Conservation (phyloP, 805 yeast species). For the Suhomyces kilbournensis region DNA sequence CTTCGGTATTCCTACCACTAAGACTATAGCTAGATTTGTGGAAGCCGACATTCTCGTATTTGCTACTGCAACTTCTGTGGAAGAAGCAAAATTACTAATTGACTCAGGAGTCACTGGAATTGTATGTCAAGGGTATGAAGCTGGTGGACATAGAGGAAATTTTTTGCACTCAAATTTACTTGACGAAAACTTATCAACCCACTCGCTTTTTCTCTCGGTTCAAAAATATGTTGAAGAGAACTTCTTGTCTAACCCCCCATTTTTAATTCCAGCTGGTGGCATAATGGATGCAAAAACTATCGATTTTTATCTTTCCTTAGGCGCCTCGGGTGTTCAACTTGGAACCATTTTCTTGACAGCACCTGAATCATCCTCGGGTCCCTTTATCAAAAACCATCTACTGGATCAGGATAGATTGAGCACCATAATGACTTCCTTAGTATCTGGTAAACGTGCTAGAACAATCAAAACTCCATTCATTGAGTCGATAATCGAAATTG, state of each 20-base stretch:
- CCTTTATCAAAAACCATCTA: constrained; percentile 14
- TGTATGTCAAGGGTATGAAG: constrained; percentile 57
- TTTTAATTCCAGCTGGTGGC: constrained; percentile 53
- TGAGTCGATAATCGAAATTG: constrained; percentile 12
- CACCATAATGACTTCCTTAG: constrained; percentile 32
- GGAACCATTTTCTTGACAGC: constrained; percentile 50
- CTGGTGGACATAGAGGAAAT: constrained; percentile 65
- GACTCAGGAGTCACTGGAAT: constrained; percentile 45
- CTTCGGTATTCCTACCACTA: constrained; percentile 44
- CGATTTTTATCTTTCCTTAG: constrained; percentile 29
- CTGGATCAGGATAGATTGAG: constrained; percentile 3
- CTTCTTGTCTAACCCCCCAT: constrained; percentile 11
- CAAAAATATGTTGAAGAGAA: background rate
- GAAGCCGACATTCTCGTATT: constrained; percentile 39
- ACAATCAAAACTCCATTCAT: constrained; percentile 36
- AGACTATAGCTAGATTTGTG: constrained; percentile 32
- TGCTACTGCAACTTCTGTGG: constrained; percentile 45
- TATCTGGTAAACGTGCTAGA: constrained; percentile 41
- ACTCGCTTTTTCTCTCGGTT: constrained; percentile 23
- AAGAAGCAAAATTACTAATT: constrained; percentile 36
- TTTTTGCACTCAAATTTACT: constrained; percentile 23
- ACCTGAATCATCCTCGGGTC: constrained; percentile 25
- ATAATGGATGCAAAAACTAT: constrained; percentile 34
- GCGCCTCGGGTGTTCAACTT: constrained; percentile 54
- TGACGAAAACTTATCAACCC: constrained; percentile 39